Evolutionary conservation across 306 rosid species (phyloP).

Genomic region (Hylodesmum podocarpum): DNA sequence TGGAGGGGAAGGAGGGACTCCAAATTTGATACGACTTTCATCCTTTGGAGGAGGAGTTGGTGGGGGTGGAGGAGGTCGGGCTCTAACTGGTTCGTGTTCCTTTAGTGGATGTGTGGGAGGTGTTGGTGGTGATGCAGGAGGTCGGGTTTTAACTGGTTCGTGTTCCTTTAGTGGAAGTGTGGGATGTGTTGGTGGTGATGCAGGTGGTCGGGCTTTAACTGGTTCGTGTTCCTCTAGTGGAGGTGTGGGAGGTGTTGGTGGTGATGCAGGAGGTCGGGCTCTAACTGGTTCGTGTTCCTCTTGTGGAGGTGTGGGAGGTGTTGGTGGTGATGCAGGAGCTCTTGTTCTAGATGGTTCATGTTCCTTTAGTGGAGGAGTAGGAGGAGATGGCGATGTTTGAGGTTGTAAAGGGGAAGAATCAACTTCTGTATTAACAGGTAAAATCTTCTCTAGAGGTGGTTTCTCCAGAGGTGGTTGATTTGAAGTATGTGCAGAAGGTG

Average conservation of each 20-base stretch:
- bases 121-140: neutral
- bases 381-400: neutral
- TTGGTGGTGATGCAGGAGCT: neutral
- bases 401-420: constrained; percentile 13
- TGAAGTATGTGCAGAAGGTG: constrained; percentile 15
- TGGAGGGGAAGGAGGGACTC: neutral
- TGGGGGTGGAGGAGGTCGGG: neutral
- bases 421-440: neutral
- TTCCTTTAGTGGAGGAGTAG: neutral
- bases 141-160: neutral
- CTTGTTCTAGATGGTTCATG: neutral
- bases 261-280: neutral
- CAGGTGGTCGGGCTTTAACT: neutral
- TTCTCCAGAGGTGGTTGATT: neutral
- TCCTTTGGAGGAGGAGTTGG: neutral
- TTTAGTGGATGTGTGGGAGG: neutral
- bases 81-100: no score
- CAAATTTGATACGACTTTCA: neutral
- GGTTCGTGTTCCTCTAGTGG: neutral
- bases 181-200: neutral
- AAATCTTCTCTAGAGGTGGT: constrained; percentile 13
- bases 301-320: neutral
- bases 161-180: neutral
- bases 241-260: neutral
- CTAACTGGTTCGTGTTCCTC: no score